phyloP scores from a whole-genome alignment of 2,329 filamentous ascomycete species.

The Neonectria hederae region DNA sequence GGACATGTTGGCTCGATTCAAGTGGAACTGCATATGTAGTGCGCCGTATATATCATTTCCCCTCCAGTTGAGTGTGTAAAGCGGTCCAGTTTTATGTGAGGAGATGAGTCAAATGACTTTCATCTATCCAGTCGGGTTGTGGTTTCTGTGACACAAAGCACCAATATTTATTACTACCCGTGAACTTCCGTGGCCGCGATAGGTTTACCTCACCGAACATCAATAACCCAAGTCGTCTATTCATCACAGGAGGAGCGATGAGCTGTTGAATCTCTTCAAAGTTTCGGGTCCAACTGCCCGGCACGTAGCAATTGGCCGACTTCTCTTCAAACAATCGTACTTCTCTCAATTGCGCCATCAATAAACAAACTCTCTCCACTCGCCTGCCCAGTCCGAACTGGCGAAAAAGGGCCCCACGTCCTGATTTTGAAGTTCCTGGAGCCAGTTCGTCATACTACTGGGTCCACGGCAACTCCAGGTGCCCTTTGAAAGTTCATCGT shows the following conservation, averaged over 20 bases:
- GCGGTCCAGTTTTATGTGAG: neutral
- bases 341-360: conserved; percentile 38
- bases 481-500: conserved; percentile 24
- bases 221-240: too few relatives aligned
- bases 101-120: neutral
- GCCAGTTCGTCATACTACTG: conserved; percentile 8
- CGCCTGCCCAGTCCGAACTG: conserved; percentile 35
- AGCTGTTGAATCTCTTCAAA: neutral
- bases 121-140: too few relatives aligned
- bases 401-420: conserved; percentile 34
- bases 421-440: conserved; percentile 24
- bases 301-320: neutral
- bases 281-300: neutral
- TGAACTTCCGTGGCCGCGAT: too few relatives aligned
- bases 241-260: too few relatives aligned
- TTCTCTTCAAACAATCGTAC: conserved; percentile 2
- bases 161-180: neutral
- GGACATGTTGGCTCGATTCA: neutral
- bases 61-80: neutral
- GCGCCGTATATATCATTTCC: neutral
- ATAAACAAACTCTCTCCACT: conserved; percentile 37
- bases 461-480: conserved; percentile 35
- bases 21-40: neutral
- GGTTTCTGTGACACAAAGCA: too few relatives aligned
- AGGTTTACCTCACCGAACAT: too few relatives aligned